A percentile compares a stretch with the other conserved stretches of the same genome.
Evolutionary conservation across 140 eudicot genomes (phyloP).

Genomic region (Oenanthe javanica): DNA sequence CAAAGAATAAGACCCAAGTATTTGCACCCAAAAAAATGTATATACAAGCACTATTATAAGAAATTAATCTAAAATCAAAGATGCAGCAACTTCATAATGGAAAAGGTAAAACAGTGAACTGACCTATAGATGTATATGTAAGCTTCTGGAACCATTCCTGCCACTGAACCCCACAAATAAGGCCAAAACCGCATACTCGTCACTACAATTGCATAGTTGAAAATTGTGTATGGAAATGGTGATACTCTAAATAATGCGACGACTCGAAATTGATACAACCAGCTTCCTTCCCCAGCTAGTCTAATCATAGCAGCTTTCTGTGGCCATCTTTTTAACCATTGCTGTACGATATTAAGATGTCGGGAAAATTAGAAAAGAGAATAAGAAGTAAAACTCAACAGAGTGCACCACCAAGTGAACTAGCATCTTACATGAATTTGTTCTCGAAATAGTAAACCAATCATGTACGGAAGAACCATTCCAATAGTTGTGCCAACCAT

Average conservation of each 20-base stretch:
- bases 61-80: background rate
- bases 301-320: slow-evolving; percentile 69
- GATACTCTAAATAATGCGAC: slow-evolving; percentile 85
- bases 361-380: background rate
- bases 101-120: slow-evolving; percentile 5
- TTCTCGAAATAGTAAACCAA: slow-evolving; percentile 77
- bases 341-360: slow-evolving; percentile 33
- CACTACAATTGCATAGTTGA: slow-evolving; percentile 83
- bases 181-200: slow-evolving; percentile 90
- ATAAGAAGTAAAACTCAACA: background rate
- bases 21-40: background rate
- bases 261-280: slow-evolving; percentile 75
- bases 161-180: slow-evolving; percentile 75
- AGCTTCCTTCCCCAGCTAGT: slow-evolving; percentile 82
- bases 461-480: slow-evolving; percentile 69
- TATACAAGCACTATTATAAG: background rate
- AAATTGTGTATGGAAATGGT: slow-evolving; percentile 89
- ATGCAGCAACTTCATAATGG: background rate
- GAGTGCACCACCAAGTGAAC: background rate
- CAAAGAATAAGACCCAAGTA: background rate
- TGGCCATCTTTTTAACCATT: slow-evolving; percentile 91
- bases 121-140: slow-evolving; percentile 86
- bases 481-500: slow-evolving; percentile 97
- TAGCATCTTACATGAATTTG: slow-evolving; percentile 71
- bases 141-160: slow-evolving; percentile 96